Percentiles rank a stretch among this genome's conserved stretches.
These are phyloP conservation scores for Sarocladium strictum DNA, from an alignment of 2,329 filamentous ascomycete genomes.

Conservation along the genomic window DNA sequence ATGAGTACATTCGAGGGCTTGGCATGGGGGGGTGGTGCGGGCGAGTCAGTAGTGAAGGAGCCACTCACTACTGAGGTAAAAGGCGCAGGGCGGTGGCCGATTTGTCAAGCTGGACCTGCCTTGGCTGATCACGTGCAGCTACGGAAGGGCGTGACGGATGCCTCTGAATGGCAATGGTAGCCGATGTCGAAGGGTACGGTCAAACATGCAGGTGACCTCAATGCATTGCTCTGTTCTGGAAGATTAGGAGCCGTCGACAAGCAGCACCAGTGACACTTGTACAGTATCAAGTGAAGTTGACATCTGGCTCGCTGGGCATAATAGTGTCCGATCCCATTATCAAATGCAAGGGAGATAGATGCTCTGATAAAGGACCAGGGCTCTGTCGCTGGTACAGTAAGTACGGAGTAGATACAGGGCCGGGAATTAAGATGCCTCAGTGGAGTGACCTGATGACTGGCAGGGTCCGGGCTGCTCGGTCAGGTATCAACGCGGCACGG, in stretches of 20 bases:
- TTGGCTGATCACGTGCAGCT: background rate
- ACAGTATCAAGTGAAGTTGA: background rate
- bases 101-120: background rate
- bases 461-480: background rate
- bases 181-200: no score
- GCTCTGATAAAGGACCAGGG: background rate
- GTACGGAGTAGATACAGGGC: no score
- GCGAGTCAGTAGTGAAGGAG: slow-evolving; percentile 3
- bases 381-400: no score
- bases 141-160: background rate
- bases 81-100: slow-evolving; percentile 9
- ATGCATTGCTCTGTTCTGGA: no score
- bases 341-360: background rate
- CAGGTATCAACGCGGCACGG: background rate
- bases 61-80: slow-evolving; percentile 7
- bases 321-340: background rate
- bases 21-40: slow-evolving; percentile 1
- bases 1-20: background rate
- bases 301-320: background rate
- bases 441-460: background rate
- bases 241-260: no score
- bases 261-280: no score
- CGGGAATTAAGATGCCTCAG: background rate
- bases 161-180: no score
- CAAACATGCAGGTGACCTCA: no score